Conservation (phyloP, 2,329 filamentous ascomycete genomes). For the Knufia fluminis region DNA sequence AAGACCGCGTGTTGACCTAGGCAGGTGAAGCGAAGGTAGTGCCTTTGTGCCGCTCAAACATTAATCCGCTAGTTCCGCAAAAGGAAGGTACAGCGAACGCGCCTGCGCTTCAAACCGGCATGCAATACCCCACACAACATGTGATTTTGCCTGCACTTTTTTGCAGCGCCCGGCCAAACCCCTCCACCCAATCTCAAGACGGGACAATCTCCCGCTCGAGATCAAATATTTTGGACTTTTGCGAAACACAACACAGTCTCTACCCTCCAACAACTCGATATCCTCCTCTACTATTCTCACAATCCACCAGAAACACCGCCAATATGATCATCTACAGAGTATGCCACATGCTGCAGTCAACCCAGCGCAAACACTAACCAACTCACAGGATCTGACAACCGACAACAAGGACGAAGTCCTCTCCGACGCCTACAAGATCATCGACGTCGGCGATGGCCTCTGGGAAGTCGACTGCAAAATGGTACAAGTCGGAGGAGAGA, state of each 20-base stretch:
- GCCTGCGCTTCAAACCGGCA: neutral
- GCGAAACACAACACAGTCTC: constrained; percentile 10
- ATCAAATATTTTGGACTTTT: constrained; percentile 12
- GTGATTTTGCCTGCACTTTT: constrained; percentile 5
- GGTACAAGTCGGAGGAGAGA: constrained; percentile 68
- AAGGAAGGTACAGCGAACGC: neutral
- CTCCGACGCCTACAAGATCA: constrained; percentile 85
- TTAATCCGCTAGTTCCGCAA: neutral
- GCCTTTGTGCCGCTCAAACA: constrained; percentile 2
- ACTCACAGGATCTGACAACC: constrained; percentile 68
- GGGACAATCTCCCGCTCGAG: constrained; percentile 2
- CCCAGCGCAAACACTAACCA: constrained; percentile 8
- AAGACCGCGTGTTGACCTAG: no score
- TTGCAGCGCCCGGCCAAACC: neutral
- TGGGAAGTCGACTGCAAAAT: constrained; percentile 91
- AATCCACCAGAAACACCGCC: constrained; percentile 26
- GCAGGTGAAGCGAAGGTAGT: no score
- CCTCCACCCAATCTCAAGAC: constrained; percentile 20
- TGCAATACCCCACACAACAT: constrained; percentile 4
- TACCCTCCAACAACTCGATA: neutral
- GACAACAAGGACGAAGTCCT: constrained; percentile 97
- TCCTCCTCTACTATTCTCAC: constrained; percentile 17
- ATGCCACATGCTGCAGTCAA: constrained; percentile 23
- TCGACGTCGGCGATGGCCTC: constrained; percentile 66
- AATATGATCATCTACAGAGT: constrained; percentile 70